Evolutionary conservation across 306 rosid genomes (phyloP).

Genomic region (Medicago ruthenica): DNA sequence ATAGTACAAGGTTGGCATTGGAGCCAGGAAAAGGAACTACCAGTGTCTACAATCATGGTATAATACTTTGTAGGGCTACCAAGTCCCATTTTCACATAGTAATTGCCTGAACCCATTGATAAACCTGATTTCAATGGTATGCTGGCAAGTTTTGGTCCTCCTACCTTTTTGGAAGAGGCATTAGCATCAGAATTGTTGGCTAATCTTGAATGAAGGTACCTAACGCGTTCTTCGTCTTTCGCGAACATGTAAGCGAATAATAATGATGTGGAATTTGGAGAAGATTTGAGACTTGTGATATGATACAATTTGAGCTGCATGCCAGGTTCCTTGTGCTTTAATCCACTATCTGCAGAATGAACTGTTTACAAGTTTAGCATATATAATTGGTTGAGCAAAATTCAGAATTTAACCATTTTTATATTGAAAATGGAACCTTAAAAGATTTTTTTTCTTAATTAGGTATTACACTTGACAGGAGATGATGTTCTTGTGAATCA

Average conservation of each 20-base stretch:
- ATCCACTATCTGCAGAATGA: slow-evolving; percentile 51
- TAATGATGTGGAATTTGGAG: slow-evolving; percentile 33
- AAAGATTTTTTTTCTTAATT: neutral
- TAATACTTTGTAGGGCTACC: slow-evolving; percentile 63
- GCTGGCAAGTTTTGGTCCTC: slow-evolving; percentile 44
- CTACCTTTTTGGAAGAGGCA: slow-evolving; percentile 17
- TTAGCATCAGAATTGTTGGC: slow-evolving; percentile 27
- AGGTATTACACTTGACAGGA: too few species aligned
- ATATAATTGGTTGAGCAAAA: neutral
- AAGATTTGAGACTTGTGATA: slow-evolving; percentile 40
- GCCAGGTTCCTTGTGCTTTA: slow-evolving; percentile 39
- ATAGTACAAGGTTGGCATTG: slow-evolving; percentile 66
- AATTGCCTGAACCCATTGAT: slow-evolving; percentile 60
- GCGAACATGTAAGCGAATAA: slow-evolving; percentile 44
- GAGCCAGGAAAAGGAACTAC: slow-evolving; percentile 74
- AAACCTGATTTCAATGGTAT: slow-evolving; percentile 59
- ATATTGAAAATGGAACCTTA: slow-evolving; percentile 1
- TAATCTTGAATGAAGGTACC: slow-evolving; percentile 44
- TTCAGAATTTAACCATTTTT: slow-evolving; percentile 29
- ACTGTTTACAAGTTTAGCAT: neutral
- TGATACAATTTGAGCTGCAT: slow-evolving; percentile 49
- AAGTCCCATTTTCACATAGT: slow-evolving; percentile 62
- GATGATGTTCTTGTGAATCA: neutral
- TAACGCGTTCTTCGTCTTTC: slow-evolving; percentile 54
- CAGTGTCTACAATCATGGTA: slow-evolving; percentile 65